Percentiles rank a stretch among this genome's conserved stretches.
phyloP scores from a whole-genome alignment of 2,329 filamentous ascomycete genomes.

The Huntiella moniliformis region DNA sequence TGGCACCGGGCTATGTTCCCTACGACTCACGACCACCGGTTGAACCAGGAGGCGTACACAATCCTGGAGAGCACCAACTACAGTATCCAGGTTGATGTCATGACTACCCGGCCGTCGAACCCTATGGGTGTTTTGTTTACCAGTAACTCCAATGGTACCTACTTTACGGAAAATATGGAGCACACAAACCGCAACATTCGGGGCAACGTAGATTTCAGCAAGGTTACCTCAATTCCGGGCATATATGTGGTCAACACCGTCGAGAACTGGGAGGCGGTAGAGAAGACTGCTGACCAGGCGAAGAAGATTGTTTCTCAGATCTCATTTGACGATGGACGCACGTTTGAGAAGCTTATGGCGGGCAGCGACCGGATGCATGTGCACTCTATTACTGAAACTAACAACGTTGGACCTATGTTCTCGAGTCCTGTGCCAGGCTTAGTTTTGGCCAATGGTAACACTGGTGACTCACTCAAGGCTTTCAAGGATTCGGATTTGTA shows the following conservation, averaged over 20 bases:
- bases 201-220: slow-evolving; percentile 86
- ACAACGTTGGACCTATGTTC: slow-evolving; percentile 71
- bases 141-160: slow-evolving; percentile 93
- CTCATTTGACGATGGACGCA: slow-evolving; percentile 87
- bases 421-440: slow-evolving; percentile 86
- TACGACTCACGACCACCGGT: slow-evolving; percentile 46
- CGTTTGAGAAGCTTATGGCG: slow-evolving; percentile 54
- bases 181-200: slow-evolving; percentile 68
- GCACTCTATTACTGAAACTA: slow-evolving; percentile 74
- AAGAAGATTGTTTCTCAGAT: slow-evolving; percentile 67
- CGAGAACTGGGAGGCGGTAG: slow-evolving; percentile 63
- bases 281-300: slow-evolving; percentile 26
- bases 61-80: slow-evolving; percentile 93
- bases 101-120: slow-evolving; percentile 44
- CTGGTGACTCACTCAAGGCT: slow-evolving; percentile 49
- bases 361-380: slow-evolving; percentile 58
- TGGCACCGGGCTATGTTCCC: slow-evolving; percentile 92
- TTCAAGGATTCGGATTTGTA: slow-evolving; percentile 64
- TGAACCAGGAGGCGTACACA: slow-evolving; percentile 77
- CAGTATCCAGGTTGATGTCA: slow-evolving; percentile 90
- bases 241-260: slow-evolving; percentile 82
- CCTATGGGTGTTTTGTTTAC: slow-evolving; percentile 81
- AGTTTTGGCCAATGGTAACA: slow-evolving; percentile 87
- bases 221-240: slow-evolving; percentile 77
- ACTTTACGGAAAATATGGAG: slow-evolving; percentile 79